Conservation (phyloP, 1,284 basidiomycete genomes). For the Cutaneotrichosporon cutaneum region DNA sequence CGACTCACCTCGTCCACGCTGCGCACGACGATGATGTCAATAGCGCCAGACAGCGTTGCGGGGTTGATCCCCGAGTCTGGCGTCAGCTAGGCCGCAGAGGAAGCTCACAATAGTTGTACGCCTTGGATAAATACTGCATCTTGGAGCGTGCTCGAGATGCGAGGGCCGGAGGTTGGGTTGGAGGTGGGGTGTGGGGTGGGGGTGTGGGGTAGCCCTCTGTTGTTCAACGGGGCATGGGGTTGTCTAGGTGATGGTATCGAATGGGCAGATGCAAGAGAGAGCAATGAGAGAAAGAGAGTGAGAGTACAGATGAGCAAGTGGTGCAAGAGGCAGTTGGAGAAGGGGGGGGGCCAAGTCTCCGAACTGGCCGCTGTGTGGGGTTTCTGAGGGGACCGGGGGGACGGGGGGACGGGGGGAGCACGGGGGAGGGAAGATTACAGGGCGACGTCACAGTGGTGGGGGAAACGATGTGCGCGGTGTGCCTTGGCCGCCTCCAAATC, state of each 20-base stretch:
- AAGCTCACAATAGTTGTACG: constrained; percentile 50
- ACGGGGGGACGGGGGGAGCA: no score
- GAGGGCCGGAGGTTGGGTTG: not conserved
- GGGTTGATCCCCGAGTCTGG: constrained; percentile 70
- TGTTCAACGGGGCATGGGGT: not conserved
- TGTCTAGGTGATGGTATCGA: no score
- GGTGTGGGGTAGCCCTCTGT: not conserved
- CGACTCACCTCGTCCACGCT: constrained; percentile 61
- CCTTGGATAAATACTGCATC: constrained; percentile 52
- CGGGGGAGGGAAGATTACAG: no score
- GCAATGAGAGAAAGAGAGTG: not conserved
- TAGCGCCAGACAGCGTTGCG: constrained; percentile 89
- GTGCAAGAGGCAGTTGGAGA: not conserved
- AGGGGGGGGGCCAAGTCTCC: no score
- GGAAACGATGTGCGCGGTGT: no score
- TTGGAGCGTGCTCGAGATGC: constrained; percentile 3
- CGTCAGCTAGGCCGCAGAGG: not conserved
- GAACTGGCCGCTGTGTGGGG: no score
- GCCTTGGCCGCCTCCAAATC: not conserved
- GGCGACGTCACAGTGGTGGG: not conserved
- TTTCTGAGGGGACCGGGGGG: no score
- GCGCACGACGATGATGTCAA: constrained; percentile 93
- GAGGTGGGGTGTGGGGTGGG: not conserved
- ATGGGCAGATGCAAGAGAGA: not conserved
- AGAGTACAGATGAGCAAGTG: not conserved